Base-by-base conservation (phyloP, 2,329 filamentous ascomycete species). In the Dactylellina haptotyla region DNA sequence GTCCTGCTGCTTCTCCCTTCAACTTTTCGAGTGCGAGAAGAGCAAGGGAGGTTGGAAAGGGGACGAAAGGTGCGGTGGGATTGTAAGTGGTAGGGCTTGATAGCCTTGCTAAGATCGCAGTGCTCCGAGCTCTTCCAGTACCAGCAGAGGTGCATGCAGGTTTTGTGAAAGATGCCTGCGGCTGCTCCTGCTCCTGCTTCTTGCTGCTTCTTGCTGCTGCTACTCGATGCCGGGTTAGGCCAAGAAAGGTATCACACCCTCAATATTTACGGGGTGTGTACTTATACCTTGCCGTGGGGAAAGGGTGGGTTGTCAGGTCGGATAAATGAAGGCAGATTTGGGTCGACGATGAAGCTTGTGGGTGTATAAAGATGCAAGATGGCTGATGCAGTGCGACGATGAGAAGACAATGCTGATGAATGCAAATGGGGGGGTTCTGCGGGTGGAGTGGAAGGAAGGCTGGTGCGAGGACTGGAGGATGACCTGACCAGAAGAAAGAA, bases 81-180 rank as follows among this genome's bases (percentile, higher is more conserved):
- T 16, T 16, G 14, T 46, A 51, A 57, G 53, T 63, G 57, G 51
- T 63, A 72, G 53, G 59, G 59, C 58, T 57, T 43, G 54, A 63
- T 51, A 64, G 51, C 32, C 66, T 72, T 30, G 58, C 41, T 32
- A 64, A 59, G 39, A 64, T 72, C 51, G 66, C 59, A 58, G 66
- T 63, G 66, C 66, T 72, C 66, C 66, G 66, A 72, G 66, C 66
- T 72, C 66, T 72, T 72, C 46, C 57, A 67, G 28, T n/a, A 30
- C 28, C 34, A 64, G 59, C 43, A 41, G 23, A 34, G 30, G 45
- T 72, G 66, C 58, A 71, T 71, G 65, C 65, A 70, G 57, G 43
- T 6, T 6, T 20, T 46, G 16, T 46, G 41, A 20, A 46, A 46
- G 41, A 46, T 46, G 41, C 41, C 18, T 46, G 46, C 46, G 4